Evolutionary conservation across 148 eudicot genomes (phyloP).

Genomic region (Talinum fruticosum): DNA sequence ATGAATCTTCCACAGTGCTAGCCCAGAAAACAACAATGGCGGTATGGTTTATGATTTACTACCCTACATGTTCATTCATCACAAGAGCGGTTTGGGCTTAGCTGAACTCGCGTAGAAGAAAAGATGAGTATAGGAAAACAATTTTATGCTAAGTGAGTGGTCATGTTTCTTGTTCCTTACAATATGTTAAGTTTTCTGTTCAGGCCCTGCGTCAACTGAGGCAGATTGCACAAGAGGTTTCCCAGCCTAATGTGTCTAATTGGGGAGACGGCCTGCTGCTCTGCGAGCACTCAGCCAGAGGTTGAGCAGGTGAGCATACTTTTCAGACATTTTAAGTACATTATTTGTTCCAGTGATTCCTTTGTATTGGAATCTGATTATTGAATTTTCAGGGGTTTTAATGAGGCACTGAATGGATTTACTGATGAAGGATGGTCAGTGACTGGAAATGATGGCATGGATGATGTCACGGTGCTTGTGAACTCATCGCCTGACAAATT

Average conservation of each 20-base stretch:
- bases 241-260: constrained; percentile 60
- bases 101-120: neutral
- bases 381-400: constrained; percentile 56
- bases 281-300: constrained; percentile 74
- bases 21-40: constrained; percentile 84
- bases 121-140: neutral
- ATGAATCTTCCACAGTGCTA: constrained; percentile 71
- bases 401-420: constrained; percentile 80
- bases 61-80: neutral
- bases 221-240: constrained; percentile 73
- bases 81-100: neutral
- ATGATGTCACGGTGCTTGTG: constrained; percentile 75
- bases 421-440: constrained; percentile 83
- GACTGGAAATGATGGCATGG: constrained; percentile 72
- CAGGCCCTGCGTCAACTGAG: constrained; percentile 79
- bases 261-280: constrained; percentile 84
- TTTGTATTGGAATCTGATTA: constrained; percentile 11
- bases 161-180: neutral
- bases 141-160: neutral
- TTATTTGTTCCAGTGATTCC: neutral
- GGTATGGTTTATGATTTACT: constrained; percentile 27
- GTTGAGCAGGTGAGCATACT: constrained; percentile 52
- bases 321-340: neutral
- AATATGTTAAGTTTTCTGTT: neutral
- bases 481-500: constrained; percentile 78